A percentile compares a stretch with the other conserved stretches of the same genome.
These are phyloP conservation scores for Sequoiadendron giganteum DNA, from an alignment of 75 land plant genomes.

Conservation along the genomic window DNA sequence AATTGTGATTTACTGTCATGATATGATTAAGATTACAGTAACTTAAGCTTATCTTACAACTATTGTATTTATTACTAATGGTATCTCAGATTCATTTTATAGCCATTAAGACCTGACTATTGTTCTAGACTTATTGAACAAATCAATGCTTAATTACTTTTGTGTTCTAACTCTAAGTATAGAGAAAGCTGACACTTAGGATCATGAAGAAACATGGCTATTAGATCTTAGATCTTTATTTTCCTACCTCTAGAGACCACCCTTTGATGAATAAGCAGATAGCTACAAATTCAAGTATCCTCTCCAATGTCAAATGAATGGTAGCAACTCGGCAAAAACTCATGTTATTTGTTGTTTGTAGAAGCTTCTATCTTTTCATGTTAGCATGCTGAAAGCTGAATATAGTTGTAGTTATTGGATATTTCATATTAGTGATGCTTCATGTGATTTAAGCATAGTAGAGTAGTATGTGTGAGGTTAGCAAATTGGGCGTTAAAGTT, in stretches of 20 bases:
- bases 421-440: neutral
- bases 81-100: neutral
- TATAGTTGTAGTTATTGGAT: neutral
- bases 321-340: neutral
- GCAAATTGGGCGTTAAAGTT: neutral
- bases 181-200: neutral
- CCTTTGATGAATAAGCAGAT: neutral
- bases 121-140: neutral
- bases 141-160: neutral
- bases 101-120: neutral
- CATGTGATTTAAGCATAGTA: neutral
- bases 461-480: neutral
- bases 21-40: no score
- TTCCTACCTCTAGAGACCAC: neutral
- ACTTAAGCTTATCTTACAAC: no score
- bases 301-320: neutral
- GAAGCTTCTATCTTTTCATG: neutral
- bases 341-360: neutral
- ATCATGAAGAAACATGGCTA: neutral
- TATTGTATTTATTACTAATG: no score
- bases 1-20: no score
- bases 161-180: neutral
- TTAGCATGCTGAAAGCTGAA: neutral
- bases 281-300: neutral
- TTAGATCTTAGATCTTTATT: neutral